These are phyloP conservation scores for Penicillium canescens DNA, from an alignment of 495 filamentous ascomycete species.

Conservation along the genomic window DNA sequence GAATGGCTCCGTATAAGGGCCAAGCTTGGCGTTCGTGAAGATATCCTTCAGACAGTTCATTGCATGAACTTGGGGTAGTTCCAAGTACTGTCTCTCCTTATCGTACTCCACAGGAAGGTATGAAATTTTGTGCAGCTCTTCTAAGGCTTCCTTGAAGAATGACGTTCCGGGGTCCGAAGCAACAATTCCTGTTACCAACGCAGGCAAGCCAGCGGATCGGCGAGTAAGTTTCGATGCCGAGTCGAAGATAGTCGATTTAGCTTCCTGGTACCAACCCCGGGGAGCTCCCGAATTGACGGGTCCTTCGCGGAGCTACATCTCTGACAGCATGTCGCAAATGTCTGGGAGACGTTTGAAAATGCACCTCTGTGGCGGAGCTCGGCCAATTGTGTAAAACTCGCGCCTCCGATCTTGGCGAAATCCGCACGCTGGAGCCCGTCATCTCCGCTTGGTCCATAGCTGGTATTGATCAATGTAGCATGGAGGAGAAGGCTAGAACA, in stretches of 20 bases:
- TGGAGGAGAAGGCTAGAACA: conserved; percentile 58
- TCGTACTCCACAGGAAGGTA: conserved; percentile 48
- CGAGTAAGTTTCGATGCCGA: conserved; percentile 79
- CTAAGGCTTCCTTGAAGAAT: conserved; percentile 51
- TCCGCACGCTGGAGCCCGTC: conserved; percentile 36
- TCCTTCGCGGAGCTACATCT: conserved; percentile 54
- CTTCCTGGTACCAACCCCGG: conserved; percentile 64
- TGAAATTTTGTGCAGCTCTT: conserved; percentile 60
- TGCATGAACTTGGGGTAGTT: conserved; percentile 89
- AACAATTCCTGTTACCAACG: conserved; percentile 76
- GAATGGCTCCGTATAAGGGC: conserved; percentile 60
- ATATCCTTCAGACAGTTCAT: conserved; percentile 89
- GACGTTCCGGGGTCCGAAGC: conserved; percentile 35
- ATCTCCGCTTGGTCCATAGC: conserved; percentile 36
- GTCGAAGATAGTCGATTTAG: conserved; percentile 62
- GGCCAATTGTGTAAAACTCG: conserved; percentile 79
- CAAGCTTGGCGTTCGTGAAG: conserved; percentile 75
- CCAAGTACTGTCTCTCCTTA: conserved; percentile 45
- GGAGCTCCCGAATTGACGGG: conserved; percentile 39
- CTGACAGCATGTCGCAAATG: conserved; percentile 76
- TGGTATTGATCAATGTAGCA: conserved; percentile 36
- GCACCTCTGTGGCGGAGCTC: conserved; percentile 87
- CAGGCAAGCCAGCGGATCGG: conserved; percentile 88
- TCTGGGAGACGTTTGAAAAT: conserved; percentile 88
- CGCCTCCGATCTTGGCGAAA: conserved; percentile 57